Base-by-base conservation (phyloP, 148 eudicot species). In the Talinum fruticosum region DNA sequence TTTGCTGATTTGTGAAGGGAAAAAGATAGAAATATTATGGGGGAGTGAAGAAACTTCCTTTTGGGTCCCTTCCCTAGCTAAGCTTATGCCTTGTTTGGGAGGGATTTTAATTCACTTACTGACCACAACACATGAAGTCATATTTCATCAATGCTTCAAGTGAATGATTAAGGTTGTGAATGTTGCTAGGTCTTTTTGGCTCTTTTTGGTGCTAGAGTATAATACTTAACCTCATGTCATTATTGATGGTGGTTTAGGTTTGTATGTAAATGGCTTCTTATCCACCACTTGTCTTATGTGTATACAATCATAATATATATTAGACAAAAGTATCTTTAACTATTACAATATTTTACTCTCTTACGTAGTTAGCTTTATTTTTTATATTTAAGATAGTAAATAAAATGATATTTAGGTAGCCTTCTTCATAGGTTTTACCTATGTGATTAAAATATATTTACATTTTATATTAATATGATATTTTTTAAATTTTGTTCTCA, bases 221-320 rank as follows among this genome's bases (percentile, higher is more conserved):
- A 3, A 12, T 62, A 62, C 66, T 62, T 62, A 62, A 62, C 33
- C 2, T 45, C 23, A 45, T 41, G 32, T 47, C 32, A 45, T 4
- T 29, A 5, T 66, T 72, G 26, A 32, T 29, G 69, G 32, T 34
- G 64, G 44, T 72, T 44, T 26, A 71, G 77, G 62, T 45, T 73
- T 82, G 81, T 59, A 78, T 73, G 78, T 82, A 82, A 57, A 61
- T 61, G 65, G 35, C 80, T 71, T 37, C 34, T 26, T 32, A 10
- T 57, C 66, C 73, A 13, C 32, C 29, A 71, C 6, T n/a, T 26
- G 2, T 65, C 33, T n/a, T n/a, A n/a, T n/a, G n/a, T 67, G 74
- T 77, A 77, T 41, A 59, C 23, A 26, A 65, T 33, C 10, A 66
- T 57, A 37, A 73, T 51, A 32, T 78, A 45, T 75, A 66, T 47